These are phyloP conservation scores for Ascoidea asiatica DNA, from an alignment of 805 yeast species.

Conservation along the genomic window DNA sequence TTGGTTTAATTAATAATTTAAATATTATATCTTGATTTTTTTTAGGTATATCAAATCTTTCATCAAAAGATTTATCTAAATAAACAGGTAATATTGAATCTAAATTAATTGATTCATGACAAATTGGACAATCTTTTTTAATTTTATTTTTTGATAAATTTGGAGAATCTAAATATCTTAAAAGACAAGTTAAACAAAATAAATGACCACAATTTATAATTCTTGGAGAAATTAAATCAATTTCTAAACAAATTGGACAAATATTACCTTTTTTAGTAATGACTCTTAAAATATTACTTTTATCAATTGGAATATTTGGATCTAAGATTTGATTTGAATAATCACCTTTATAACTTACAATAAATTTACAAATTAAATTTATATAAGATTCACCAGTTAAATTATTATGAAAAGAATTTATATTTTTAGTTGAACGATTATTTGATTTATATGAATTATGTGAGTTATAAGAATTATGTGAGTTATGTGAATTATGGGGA, in stretches of 20 bases:
- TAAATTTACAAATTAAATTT: conserved; percentile 74
- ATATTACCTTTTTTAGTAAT: conserved; percentile 61
- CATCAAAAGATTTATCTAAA: conserved; percentile 30
- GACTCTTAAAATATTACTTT: conserved; percentile 51
- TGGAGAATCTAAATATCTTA: conserved; percentile 52
- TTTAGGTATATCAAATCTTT: conserved; percentile 43
- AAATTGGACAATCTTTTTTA: conserved; percentile 72
- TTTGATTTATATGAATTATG: neutral
- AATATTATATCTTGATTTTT: conserved; percentile 41
- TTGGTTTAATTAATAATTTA: conserved; percentile 49
- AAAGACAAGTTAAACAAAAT: conserved; percentile 71
- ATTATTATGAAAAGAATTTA: conserved; percentile 30
- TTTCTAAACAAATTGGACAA: conserved; percentile 87
- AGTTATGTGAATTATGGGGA: too few species aligned
- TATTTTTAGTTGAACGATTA: conserved; percentile 10
- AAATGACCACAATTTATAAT: conserved; percentile 95
- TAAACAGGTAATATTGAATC: conserved; percentile 56
- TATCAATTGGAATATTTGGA: conserved; percentile 63
- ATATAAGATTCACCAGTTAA: conserved; percentile 56
- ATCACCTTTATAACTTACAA: conserved; percentile 52
- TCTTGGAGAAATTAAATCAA: conserved; percentile 79
- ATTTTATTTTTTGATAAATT: conserved; percentile 22
- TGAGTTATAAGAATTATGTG: too few species aligned
- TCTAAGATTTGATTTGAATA: conserved; percentile 48
- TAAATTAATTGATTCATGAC: conserved; percentile 42